phyloP scores from a whole-genome alignment of 306 rosid species.

The Citrullus mucosospermus region DNA sequence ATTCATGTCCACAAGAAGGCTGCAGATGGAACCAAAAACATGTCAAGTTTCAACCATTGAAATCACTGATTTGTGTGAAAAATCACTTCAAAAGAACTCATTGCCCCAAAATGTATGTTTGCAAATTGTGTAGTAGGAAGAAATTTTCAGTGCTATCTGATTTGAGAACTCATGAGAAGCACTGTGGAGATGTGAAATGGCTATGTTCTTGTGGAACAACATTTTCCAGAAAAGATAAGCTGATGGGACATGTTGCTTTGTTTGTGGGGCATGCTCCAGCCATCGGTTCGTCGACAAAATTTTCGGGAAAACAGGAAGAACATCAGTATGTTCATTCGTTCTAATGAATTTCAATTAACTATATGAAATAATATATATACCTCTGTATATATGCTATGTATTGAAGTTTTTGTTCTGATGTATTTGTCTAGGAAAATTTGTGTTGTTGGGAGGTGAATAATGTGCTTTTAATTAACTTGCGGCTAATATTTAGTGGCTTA shows the following conservation, averaged over 20 bases:
- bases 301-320: not conserved
- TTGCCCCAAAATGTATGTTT: constrained; percentile 88
- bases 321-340: not conserved
- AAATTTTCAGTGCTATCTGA: constrained; percentile 88
- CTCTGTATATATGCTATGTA: not conserved
- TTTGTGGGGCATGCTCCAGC: constrained; percentile 59
- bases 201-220: constrained; percentile 85
- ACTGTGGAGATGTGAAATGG: constrained; percentile 87
- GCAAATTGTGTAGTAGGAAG: constrained; percentile 76
- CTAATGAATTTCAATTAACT: not conserved
- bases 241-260: constrained; percentile 79
- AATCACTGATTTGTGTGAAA: constrained; percentile 84
- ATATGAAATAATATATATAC: not conserved
- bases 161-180: constrained; percentile 86
- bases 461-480: not conserved
- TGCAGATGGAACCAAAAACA: constrained; percentile 85
- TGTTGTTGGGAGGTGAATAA: not conserved
- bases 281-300: not conserved
- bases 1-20: constrained; percentile 85
- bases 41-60: constrained; percentile 74
- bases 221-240: constrained; percentile 88
- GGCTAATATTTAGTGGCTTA: not conserved
- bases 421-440: not conserved
- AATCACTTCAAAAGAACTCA: constrained; percentile 92
- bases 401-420: not conserved